phyloP scores from a whole-genome alignment of 2,329 filamentous ascomycete genomes.

The Alternaria tenuissima region DNA sequence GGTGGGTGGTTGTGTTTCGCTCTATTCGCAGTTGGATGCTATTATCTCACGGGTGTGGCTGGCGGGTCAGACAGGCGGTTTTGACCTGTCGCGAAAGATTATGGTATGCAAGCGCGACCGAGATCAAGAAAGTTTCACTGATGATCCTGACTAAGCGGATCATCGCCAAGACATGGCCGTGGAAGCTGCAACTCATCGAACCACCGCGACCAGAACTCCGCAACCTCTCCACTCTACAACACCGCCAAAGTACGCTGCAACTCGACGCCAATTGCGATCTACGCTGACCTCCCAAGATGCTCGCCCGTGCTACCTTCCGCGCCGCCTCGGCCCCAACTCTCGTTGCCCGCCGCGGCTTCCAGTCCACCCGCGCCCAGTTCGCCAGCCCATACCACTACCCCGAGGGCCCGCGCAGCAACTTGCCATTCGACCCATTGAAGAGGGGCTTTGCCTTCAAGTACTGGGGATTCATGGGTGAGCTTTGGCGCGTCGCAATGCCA shows the following conservation, averaged over 20 bases:
- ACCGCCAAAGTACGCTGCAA: slow-evolving; percentile 40
- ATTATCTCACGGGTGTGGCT: not conserved
- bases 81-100: slow-evolving; percentile 1
- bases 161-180: slow-evolving; percentile 9
- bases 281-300: slow-evolving; percentile 71
- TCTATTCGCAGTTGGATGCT: not conserved
- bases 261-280: slow-evolving; percentile 33
- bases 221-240: slow-evolving; percentile 37
- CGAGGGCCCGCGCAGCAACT: slow-evolving; percentile 91
- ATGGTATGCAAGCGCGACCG: not conserved
- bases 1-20: slow-evolving; percentile 15
- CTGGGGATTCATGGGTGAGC: slow-evolving; percentile 78
- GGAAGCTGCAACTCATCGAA: slow-evolving; percentile 14
- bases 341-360: slow-evolving; percentile 91
- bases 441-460: slow-evolving; percentile 84
- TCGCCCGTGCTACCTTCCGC: slow-evolving; percentile 72
- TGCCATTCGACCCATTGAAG: slow-evolving; percentile 96
- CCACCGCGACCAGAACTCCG: slow-evolving; percentile 27
- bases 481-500: slow-evolving; percentile 38
- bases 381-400: slow-evolving; percentile 97
- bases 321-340: slow-evolving; percentile 66
- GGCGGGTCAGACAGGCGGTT: not conserved
- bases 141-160: not conserved
- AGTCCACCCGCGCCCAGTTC: slow-evolving; percentile 84
- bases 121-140: slow-evolving; percentile 13